Conservation (phyloP, 116 monocot genomes). For the Dioscorea cayenensis region DNA sequence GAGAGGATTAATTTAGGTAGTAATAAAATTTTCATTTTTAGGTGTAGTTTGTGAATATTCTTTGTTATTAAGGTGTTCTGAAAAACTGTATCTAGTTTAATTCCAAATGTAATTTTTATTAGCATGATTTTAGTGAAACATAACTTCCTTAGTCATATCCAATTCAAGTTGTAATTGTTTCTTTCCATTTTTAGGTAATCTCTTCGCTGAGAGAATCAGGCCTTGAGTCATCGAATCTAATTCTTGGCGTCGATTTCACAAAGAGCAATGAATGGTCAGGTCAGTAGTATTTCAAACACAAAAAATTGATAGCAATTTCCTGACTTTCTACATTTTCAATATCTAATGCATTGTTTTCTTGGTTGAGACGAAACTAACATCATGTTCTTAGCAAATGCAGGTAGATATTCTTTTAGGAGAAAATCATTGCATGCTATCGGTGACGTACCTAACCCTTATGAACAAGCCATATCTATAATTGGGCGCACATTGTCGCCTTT, state of each 20-base stretch:
- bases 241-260: conserved; percentile 94
- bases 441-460: conserved; percentile 66
- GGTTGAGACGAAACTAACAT: neutral
- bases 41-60: no score
- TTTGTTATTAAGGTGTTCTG: no score
- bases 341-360: neutral
- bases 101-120: no score
- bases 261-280: conserved; percentile 99
- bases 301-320: neutral
- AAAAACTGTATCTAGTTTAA: no score
- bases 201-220: conserved; percentile 75
- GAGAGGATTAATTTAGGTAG: neutral
- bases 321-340: no score
- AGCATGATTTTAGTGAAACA: neutral
- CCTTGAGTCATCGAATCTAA: conserved; percentile 91
- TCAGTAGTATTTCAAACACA: neutral
- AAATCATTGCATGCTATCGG: conserved; percentile 83
- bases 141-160: neutral
- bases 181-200: conserved; percentile 47
- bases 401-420: conserved; percentile 67
- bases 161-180: neutral
- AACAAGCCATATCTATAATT: conserved; percentile 97
- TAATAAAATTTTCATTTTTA: no score
- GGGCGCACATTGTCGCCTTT: conserved; percentile 86
- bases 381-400: conserved; percentile 19